These are phyloP conservation scores for Botrytis hyacinthi DNA, from an alignment of 2,329 filamentous ascomycete genomes.

Conservation along the genomic window DNA sequence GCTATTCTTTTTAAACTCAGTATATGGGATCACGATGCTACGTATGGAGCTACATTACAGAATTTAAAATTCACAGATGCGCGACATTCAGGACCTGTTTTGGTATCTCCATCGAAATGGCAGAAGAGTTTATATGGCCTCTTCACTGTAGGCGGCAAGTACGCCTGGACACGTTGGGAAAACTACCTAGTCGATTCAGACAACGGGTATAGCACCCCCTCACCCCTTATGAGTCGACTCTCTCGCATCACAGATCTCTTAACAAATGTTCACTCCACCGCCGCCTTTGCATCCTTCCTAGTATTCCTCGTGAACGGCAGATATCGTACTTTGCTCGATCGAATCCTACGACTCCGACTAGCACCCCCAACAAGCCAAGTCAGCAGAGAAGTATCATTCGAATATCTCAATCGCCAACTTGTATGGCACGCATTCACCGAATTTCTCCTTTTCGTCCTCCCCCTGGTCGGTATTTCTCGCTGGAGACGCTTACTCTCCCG, in stretches of 20 bases:
- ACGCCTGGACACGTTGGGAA: conserved; percentile 91
- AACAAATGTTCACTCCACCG: conserved; percentile 74
- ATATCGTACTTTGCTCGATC: conserved; percentile 87
- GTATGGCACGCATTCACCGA: conserved; percentile 99
- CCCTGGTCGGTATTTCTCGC: conserved; percentile 87
- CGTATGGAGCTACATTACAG: conserved; percentile 89
- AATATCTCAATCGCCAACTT: conserved; percentile 94
- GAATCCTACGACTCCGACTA: conserved; percentile 78
- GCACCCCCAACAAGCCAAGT: conserved; percentile 82
- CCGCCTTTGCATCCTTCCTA: conserved; percentile 81
- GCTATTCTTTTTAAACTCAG: conserved; percentile 88
- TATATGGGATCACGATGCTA: conserved; percentile 94
- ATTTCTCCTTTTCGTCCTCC: conserved; percentile 95
- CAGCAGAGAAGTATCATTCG: conserved; percentile 89
- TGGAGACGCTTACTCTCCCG: conserved; percentile 89
- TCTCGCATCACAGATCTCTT: conserved; percentile 66
- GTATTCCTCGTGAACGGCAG: conserved; percentile 88
- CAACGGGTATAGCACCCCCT: conserved; percentile 67
- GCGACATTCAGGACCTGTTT: conserved; percentile 58
- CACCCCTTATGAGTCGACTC: conserved; percentile 53
- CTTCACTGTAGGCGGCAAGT: conserved; percentile 81
- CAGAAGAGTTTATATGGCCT: conserved; percentile 85
- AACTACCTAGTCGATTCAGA: conserved; percentile 76
- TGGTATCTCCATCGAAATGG: conserved; percentile 69
- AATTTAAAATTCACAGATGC: conserved; percentile 90